Evolutionary conservation across 768 basidiomycete species (phyloP).

Genomic region (Boletus sensibilis): DNA sequence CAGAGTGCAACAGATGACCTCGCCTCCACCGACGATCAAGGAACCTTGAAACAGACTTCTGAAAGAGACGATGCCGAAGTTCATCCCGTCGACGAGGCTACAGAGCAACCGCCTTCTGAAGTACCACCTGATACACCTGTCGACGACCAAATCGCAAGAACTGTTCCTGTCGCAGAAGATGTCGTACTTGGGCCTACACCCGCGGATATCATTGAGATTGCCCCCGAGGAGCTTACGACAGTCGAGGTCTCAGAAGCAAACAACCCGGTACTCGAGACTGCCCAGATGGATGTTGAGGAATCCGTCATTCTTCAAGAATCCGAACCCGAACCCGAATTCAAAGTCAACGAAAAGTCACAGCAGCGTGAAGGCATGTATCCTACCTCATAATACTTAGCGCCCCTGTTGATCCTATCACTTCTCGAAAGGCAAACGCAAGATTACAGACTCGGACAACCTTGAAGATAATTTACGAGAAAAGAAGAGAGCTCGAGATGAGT

Average conservation of each 20-base stretch:
- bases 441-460: slow-evolving; percentile 18
- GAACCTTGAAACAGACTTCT: background rate
- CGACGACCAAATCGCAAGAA: background rate
- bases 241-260: slow-evolving; percentile 6
- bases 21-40: slow-evolving; percentile 1
- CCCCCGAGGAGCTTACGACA: slow-evolving; percentile 9
- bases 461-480: slow-evolving; percentile 29
- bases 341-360: slow-evolving; percentile 1
- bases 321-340: background rate
- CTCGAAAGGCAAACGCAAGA: slow-evolving; percentile 29
- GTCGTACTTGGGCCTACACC: slow-evolving; percentile 2
- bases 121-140: background rate
- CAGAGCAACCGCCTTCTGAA: slow-evolving; percentile 1
- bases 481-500: slow-evolving; percentile 29
- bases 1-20: slow-evolving; percentile 5
- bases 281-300: slow-evolving; percentile 18
- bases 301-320: slow-evolving; percentile 6
- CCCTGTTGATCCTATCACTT: background rate
- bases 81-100: background rate
- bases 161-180: slow-evolving; percentile 8
- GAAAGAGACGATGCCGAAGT: slow-evolving; percentile 5
- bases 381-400: too few species aligned
- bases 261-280: background rate
- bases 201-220: slow-evolving; percentile 2
- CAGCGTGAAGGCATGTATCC: slow-evolving; percentile 24